Percentiles rank a stretch among this genome's conserved stretches.
Evolutionary conservation across 306 rosid genomes (phyloP).

Genomic region (Oemleria cerasiformis): DNA sequence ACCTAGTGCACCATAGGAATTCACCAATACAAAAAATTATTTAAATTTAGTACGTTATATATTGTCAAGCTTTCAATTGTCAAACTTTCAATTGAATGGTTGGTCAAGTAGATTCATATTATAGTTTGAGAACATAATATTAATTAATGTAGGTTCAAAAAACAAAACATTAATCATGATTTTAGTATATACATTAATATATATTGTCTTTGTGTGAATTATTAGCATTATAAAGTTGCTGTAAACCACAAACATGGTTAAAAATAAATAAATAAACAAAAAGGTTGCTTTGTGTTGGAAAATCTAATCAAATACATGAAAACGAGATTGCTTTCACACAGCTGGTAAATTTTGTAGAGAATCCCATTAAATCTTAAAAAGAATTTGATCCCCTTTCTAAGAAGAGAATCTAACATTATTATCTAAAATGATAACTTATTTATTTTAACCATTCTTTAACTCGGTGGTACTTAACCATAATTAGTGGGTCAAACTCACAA

Average conservation of each 20-base stretch:
- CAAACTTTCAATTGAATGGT: too few relatives aligned
- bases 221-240: background rate
- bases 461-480: conserved; percentile 1
- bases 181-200: background rate
- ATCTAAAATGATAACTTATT: conserved; percentile 16
- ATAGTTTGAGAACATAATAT: background rate
- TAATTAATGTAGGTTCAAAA: too few relatives aligned
- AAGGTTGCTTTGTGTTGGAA: background rate
- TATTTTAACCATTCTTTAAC: conserved; percentile 18
- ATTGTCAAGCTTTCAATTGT: too few relatives aligned
- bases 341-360: background rate
- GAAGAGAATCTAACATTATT: conserved; percentile 19
- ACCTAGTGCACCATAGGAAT: too few relatives aligned
- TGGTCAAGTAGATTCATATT: too few relatives aligned
- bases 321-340: background rate
- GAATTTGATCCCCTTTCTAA: conserved; percentile 8
- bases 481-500: conserved; percentile 17
- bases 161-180: too few relatives aligned
- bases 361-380: conserved; percentile 13
- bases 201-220: background rate
- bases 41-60: too few relatives aligned
- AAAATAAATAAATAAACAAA: background rate
- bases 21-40: too few relatives aligned
- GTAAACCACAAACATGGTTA: background rate
- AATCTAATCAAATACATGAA: background rate